Evolutionary conservation across 192 early-diverging fungal species (phyloP), one percentile per base, ranked within the genome.

Genomic region (Gamsiella multidivaricata): DNA sequence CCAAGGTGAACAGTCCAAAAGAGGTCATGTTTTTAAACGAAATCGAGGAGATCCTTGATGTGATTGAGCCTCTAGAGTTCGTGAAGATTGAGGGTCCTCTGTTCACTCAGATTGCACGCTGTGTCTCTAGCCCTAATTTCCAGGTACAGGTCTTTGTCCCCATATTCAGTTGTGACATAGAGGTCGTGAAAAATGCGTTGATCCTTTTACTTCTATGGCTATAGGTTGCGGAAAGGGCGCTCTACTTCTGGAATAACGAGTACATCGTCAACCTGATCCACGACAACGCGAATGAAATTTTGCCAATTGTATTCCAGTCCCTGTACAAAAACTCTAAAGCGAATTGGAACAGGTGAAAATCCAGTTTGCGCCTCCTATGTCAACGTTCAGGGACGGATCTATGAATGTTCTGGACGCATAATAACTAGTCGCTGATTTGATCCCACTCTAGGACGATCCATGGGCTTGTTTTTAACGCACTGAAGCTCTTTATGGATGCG

Each of bases 11-110:
- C 86, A 95, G 93, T 72, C 95, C 96, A 17, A 99, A 99, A 81
- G 97, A 99, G 85, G 95, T 98, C 64, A 97, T 99, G 96, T 99
- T 97, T 84, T 86, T 99, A 70, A 96, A 94, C 82, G 98, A 99
- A 81, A 86, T 98, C 39, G 98, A 99, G 71, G 96, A 97, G 66
- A 96, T 99, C 23, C 76, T 99, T 85, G 95, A 97, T 78, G 92
- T 96, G 1, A 95, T 94, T 54, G 97, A 99, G 68, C 94, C 93
- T 4, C 82, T 87, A 42, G 94, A 98, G 79, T 99, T 98, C 80
- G 83, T 90, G 41, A 94, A 91, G 62, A 84, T 99, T 34, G 94
- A 95, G 80, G 87, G 89, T 28, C 95, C 96, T 23, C 79, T 99
- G 39, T 99, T 98, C 78, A 90, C 94, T 79, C 93, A 95, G 80